A percentile compares a stretch with the other conserved stretches of the same genome.
Conservation (phyloP, 768 basidiomycete species). For the Cystofilobasidium ferigula region DNA sequence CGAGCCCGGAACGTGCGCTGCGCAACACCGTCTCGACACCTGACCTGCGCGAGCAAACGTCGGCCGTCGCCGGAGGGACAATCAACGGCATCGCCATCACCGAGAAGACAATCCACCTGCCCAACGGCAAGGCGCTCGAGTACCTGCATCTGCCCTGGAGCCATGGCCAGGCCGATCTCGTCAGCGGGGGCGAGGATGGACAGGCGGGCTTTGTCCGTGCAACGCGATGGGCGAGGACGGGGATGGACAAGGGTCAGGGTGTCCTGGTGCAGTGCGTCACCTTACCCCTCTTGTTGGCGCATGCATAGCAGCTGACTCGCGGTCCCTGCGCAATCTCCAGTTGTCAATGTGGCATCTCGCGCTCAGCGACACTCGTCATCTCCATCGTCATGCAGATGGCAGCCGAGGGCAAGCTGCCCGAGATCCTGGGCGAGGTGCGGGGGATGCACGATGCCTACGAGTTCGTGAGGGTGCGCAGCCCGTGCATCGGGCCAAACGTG, state of each 20-base stretch:
- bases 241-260: constrained; percentile 62
- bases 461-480: constrained; percentile 80
- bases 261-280: constrained; percentile 66
- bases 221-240: constrained; percentile 69
- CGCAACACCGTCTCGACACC: constrained; percentile 16
- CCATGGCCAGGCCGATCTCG: constrained; percentile 83
- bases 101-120: constrained; percentile 27
- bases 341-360: constrained; percentile 87
- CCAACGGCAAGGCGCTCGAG: constrained; percentile 28
- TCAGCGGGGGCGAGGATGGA: constrained; percentile 32
- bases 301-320: neutral
- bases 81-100: constrained; percentile 50
- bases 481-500: constrained; percentile 84
- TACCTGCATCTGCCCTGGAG: constrained; percentile 59
- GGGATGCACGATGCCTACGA: constrained; percentile 85
- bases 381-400: constrained; percentile 92
- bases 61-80: constrained; percentile 41
- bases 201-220: constrained; percentile 61
- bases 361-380: constrained; percentile 79
- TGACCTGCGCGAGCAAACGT: constrained; percentile 10
- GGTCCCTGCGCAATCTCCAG: constrained; percentile 40
- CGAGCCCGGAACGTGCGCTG: neutral
- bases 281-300: neutral
- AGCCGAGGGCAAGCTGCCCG: constrained; percentile 47
- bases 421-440: constrained; percentile 29